These are phyloP conservation scores for Clonostachys sp. DNA, from an alignment of 2,329 filamentous ascomycete species.

Conservation along the genomic window DNA sequence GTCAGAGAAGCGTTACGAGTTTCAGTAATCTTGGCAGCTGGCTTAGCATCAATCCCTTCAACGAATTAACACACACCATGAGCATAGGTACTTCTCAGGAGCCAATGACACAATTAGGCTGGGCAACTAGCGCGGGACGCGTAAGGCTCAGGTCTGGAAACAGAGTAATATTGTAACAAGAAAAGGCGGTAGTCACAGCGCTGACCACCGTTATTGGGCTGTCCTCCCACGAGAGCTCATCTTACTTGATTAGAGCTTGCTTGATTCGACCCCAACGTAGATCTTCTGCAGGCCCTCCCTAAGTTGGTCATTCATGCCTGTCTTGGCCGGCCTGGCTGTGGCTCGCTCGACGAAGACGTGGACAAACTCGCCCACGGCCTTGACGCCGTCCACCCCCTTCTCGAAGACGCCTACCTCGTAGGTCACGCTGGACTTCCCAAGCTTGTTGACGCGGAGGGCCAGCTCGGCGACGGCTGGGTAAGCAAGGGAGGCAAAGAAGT, in stretches of 20 bases:
- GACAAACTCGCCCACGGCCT: constrained; percentile 79
- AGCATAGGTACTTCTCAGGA: too few relatives aligned
- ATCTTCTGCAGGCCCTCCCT: constrained; percentile 56
- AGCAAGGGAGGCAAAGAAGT: constrained; percentile 77
- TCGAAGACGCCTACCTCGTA: constrained; percentile 90
- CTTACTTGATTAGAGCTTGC: constrained; percentile 6
- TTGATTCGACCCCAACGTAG: constrained; percentile 21
- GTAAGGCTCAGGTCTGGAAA: too few relatives aligned
- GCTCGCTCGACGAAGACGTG: constrained; percentile 84
- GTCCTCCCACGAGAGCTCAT: too few relatives aligned
- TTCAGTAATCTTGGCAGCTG: constrained; percentile 16
- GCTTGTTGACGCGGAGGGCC: constrained; percentile 73
- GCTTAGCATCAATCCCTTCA: not conserved
- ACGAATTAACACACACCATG: not conserved
- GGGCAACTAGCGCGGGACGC: too few relatives aligned
- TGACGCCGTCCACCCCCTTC: constrained; percentile 65
- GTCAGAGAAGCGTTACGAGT: constrained; percentile 29
- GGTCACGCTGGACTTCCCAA: constrained; percentile 81
- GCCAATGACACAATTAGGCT: too few relatives aligned
- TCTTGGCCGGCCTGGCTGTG: constrained; percentile 60
- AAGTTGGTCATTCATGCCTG: constrained; percentile 59
- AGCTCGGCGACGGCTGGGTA: constrained; percentile 83
- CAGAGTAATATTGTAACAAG: too few relatives aligned
- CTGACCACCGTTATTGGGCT: too few relatives aligned
- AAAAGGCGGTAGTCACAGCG: too few relatives aligned